Percentiles rank a stretch among this genome's conserved stretches.
Evolutionary conservation across 257 asterid species (phyloP).

Genomic region (Jaltomata sinuosa): DNA sequence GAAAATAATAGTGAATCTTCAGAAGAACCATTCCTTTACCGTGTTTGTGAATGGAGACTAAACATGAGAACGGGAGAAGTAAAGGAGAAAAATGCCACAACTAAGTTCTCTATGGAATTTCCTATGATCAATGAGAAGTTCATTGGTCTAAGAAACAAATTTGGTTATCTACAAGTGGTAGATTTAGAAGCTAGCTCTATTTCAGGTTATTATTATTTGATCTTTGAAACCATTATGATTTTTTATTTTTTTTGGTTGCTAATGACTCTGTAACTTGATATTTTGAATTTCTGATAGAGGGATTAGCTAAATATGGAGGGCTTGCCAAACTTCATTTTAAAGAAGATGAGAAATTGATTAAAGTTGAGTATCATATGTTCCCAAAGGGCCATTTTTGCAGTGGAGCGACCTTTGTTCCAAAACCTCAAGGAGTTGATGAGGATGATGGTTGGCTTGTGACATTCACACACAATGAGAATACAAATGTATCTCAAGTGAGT

Average conservation of each 20-base stretch:
- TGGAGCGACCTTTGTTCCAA: constrained; percentile 17
- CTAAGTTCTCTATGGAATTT: constrained; percentile 45
- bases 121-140: constrained; percentile 48
- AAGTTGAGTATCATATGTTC: constrained; percentile 14
- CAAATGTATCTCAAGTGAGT: constrained; percentile 11
- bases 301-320: neutral
- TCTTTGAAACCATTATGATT: neutral
- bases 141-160: constrained; percentile 26
- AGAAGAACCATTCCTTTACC: constrained; percentile 22
- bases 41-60: constrained; percentile 60
- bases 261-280: neutral
- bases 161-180: constrained; percentile 43
- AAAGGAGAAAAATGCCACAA: constrained; percentile 39
- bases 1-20: constrained; percentile 2
- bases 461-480: constrained; percentile 12
- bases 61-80: constrained; percentile 38
- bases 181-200: constrained; percentile 29
- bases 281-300: neutral
- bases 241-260: neutral
- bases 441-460: constrained; percentile 32
- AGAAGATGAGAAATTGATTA: neutral
- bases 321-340: neutral
- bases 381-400: constrained; percentile 11
- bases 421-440: constrained; percentile 1
- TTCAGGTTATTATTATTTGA: constrained; percentile 23